Percentiles rank a stretch among this genome's conserved stretches.
These are phyloP conservation scores for Yamadazyma diddensiae DNA, from an alignment of 1,139 yeast genomes.

Conservation along the genomic window DNA sequence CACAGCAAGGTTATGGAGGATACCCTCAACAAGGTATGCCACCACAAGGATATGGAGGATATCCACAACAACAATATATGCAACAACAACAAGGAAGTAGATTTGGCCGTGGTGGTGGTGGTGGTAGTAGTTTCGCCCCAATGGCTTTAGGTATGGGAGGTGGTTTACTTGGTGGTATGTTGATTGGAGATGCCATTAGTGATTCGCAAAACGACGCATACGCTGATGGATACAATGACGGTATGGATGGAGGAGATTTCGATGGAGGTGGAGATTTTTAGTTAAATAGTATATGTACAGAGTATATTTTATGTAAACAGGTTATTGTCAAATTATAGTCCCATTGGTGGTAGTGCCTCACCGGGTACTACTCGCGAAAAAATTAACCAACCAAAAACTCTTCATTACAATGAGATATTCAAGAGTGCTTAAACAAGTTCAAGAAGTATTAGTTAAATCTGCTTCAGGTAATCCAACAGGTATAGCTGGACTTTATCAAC, in stretches of 20 bases:
- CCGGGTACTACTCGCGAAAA: constrained; percentile 4
- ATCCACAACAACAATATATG: constrained; percentile 11
- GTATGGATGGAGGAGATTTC: constrained; percentile 23
- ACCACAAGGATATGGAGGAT: constrained; percentile 18
- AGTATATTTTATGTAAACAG: no score
- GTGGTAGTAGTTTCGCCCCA: constrained; percentile 11
- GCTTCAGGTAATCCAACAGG: constrained; percentile 77
- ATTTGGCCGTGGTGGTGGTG: constrained; percentile 39
- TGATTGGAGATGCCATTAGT: constrained; percentile 46
- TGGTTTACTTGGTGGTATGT: constrained; percentile 74
- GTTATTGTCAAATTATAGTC: no score
- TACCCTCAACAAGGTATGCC: constrained; percentile 6
- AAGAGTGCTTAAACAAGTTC: constrained; percentile 46
- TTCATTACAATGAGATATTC: constrained; percentile 36
- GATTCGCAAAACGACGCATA: constrained; percentile 32
- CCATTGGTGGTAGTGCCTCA: neutral
- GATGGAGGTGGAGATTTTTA: constrained; percentile 24
- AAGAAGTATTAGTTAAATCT: constrained; percentile 64
- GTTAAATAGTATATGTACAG: neutral
- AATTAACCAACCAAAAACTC: constrained; percentile 25
- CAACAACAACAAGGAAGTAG: constrained; percentile 15
- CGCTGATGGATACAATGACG: constrained; percentile 27
- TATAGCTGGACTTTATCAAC: constrained; percentile 71
- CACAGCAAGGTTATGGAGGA: constrained; percentile 10
- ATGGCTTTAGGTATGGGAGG: constrained; percentile 74